phyloP scores from a whole-genome alignment of 2,329 filamentous ascomycete species.

The Diplodia mutila region DNA sequence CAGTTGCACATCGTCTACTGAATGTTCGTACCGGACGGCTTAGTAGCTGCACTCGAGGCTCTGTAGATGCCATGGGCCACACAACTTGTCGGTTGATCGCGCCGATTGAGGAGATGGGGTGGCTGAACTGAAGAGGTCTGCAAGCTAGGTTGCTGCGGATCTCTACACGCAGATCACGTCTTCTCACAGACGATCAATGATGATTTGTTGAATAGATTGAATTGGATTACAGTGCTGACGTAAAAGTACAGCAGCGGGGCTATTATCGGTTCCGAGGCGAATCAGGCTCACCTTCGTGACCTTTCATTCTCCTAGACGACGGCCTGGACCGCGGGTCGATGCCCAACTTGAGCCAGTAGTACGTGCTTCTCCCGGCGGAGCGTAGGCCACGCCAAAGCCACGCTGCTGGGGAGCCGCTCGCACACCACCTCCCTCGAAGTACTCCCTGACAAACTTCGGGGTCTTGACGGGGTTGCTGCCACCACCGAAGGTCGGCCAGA shows the following conservation, averaged over 20 bases:
- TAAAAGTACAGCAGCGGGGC: background rate
- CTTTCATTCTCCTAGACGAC: conserved; percentile 22
- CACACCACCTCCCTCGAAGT: conserved; percentile 57
- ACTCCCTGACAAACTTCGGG: conserved; percentile 69
- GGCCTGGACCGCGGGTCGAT: conserved; percentile 16
- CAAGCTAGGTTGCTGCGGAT: background rate
- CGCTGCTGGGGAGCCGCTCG: conserved; percentile 13
- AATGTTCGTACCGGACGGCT: no score
- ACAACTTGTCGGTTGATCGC: no score
- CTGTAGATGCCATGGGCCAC: no score
- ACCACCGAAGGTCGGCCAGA: conserved; percentile 88
- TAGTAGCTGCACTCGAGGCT: no score
- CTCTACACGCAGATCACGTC: background rate
- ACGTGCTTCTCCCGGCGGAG: conserved; percentile 17
- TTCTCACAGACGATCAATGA: background rate
- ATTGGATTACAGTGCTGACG: background rate
- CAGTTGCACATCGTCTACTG: no score
- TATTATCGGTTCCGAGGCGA: no score
- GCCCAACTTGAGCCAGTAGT: conserved; percentile 20
- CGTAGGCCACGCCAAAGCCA: conserved; percentile 13
- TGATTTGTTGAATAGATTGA: background rate
- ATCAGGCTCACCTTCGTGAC: no score
- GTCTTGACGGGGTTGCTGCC: conserved; percentile 77
- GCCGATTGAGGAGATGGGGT: no score
- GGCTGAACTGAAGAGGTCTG: no score